Conservation (phyloP, 2,329 filamentous ascomycete species). For the Tolypocladium capitatum region DNA sequence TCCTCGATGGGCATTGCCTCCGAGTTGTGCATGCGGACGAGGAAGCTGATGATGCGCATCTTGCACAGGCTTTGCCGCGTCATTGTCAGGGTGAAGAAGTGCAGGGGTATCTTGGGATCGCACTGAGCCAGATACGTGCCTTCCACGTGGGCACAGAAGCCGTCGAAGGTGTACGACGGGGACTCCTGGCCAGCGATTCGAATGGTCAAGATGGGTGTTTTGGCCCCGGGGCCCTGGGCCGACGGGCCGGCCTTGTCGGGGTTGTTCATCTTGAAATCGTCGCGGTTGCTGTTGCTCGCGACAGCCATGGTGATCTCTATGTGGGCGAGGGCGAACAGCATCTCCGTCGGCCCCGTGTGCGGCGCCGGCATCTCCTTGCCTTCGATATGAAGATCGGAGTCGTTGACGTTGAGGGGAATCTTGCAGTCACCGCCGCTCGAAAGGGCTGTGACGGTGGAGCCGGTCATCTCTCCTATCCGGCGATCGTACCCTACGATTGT, state of each 20-base stretch:
- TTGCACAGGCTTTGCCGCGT: slow-evolving; percentile 42
- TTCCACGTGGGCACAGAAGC: slow-evolving; percentile 42
- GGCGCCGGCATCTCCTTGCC: slow-evolving; percentile 39
- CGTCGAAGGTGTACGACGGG: slow-evolving; percentile 35
- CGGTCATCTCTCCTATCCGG: slow-evolving; percentile 54
- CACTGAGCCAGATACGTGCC: slow-evolving; percentile 41
- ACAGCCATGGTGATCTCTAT: slow-evolving; percentile 44
- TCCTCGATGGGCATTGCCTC: slow-evolving; percentile 26
- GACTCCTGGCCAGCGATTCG: slow-evolving; percentile 36
- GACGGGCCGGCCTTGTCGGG: slow-evolving; percentile 13
- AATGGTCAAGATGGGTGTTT: slow-evolving; percentile 20
- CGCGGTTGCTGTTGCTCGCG: slow-evolving; percentile 30
- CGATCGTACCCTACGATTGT: slow-evolving; percentile 55
- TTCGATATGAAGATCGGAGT: slow-evolving; percentile 43
- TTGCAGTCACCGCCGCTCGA: slow-evolving; percentile 40
- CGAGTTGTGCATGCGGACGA: slow-evolving; percentile 33
- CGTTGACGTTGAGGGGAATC: slow-evolving; percentile 48
- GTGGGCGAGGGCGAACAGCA: slow-evolving; percentile 44
- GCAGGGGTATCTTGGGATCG: slow-evolving; percentile 44
- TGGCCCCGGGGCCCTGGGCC: slow-evolving; percentile 9
- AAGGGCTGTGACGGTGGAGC: slow-evolving; percentile 42
- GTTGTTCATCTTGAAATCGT: slow-evolving; percentile 16
- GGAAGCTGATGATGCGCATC: slow-evolving; percentile 40
- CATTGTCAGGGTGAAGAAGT: slow-evolving; percentile 46
- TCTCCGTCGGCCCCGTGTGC: slow-evolving; percentile 41